Evolutionary conservation across 306 rosid species (phyloP).

Genomic region (Cotoneaster glaucophyllus): DNA sequence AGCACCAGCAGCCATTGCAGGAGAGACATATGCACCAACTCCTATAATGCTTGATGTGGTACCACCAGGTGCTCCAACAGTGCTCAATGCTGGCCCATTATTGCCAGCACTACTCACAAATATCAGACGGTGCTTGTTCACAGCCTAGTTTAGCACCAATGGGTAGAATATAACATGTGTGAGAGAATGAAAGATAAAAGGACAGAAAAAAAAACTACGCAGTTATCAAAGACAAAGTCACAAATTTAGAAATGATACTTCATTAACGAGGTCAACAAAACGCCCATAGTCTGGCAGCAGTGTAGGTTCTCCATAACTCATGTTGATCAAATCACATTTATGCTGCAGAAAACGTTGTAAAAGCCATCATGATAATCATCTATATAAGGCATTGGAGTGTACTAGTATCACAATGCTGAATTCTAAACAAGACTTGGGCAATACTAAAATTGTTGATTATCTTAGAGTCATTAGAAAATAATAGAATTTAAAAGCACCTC

Average conservation of each 20-base stretch:
- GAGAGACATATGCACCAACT: slow-evolving; percentile 95
- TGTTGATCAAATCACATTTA: slow-evolving; percentile 89
- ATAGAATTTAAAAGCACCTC: slow-evolving; percentile 50
- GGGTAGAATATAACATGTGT: slow-evolving; percentile 16
- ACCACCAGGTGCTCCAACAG: slow-evolving; percentile 99
- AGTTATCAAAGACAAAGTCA: slow-evolving; percentile 13
- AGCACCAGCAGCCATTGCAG: slow-evolving; percentile 97
- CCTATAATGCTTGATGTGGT: slow-evolving; percentile 90
- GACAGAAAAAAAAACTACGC: neutral
- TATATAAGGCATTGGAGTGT: slow-evolving; percentile 7
- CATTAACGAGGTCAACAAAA: slow-evolving; percentile 89
- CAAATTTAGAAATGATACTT: slow-evolving; percentile 41
- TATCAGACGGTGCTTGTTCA: slow-evolving; percentile 76
- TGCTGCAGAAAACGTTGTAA: slow-evolving; percentile 55
- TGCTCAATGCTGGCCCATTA: slow-evolving; percentile 93
- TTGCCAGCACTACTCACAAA: slow-evolving; percentile 98
- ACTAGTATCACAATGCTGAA: neutral
- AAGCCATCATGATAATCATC: slow-evolving; percentile 10
- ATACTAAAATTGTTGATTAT: slow-evolving; percentile 1
- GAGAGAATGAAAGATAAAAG: slow-evolving; percentile 17
- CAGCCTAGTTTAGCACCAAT: slow-evolving; percentile 49
- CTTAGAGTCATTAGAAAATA: slow-evolving; percentile 3
- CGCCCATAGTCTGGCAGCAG: slow-evolving; percentile 95
- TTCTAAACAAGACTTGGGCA: neutral
- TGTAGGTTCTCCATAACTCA: slow-evolving; percentile 95